These are phyloP conservation scores for Truncatella angustata DNA, from an alignment of 2,329 filamentous ascomycete species.

Conservation along the genomic window DNA sequence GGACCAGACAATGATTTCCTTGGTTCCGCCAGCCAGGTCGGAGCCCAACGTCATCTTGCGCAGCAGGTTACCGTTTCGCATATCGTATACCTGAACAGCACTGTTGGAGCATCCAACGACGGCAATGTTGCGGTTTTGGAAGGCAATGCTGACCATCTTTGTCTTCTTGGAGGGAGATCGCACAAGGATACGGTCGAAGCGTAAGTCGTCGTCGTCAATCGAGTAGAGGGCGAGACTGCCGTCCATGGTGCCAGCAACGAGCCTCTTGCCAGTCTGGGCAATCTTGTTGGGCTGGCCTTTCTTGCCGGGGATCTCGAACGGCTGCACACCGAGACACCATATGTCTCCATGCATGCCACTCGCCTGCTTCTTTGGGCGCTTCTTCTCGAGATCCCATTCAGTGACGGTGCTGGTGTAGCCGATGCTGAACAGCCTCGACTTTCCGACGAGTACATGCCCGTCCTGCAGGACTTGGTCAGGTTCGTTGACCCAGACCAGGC, in stretches of 20 bases:
- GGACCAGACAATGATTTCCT: conserved; percentile 88
- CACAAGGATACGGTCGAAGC: conserved; percentile 73
- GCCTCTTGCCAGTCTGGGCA: conserved; percentile 37
- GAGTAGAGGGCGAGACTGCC: conserved; percentile 86
- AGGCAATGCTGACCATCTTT: conserved; percentile 86
- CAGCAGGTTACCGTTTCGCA: conserved; percentile 71
- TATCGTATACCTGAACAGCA: conserved; percentile 85
- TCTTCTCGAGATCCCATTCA: conserved; percentile 88
- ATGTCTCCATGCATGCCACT: conserved; percentile 94
- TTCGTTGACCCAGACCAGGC: conserved; percentile 87
- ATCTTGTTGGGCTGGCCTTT: conserved; percentile 3
- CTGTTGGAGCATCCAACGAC: conserved; percentile 96
- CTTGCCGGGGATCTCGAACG: conserved; percentile 31
- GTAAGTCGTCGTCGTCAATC: conserved; percentile 78
- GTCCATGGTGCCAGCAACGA: conserved; percentile 87
- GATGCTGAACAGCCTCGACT: conserved; percentile 88
- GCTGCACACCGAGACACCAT: conserved; percentile 93
- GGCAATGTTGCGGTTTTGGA: conserved; percentile 78
- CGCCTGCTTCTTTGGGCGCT: conserved; percentile 74
- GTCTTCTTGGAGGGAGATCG: conserved; percentile 79
- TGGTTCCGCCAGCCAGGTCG: conserved; percentile 72
- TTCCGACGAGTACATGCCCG: conserved; percentile 64
- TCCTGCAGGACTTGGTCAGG: conserved; percentile 67
- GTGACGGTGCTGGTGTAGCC: conserved; percentile 90
- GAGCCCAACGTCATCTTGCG: conserved; percentile 84